Base-by-base conservation (phyloP, 164 flowering plant species). In the Echeveria elegans region DNA sequence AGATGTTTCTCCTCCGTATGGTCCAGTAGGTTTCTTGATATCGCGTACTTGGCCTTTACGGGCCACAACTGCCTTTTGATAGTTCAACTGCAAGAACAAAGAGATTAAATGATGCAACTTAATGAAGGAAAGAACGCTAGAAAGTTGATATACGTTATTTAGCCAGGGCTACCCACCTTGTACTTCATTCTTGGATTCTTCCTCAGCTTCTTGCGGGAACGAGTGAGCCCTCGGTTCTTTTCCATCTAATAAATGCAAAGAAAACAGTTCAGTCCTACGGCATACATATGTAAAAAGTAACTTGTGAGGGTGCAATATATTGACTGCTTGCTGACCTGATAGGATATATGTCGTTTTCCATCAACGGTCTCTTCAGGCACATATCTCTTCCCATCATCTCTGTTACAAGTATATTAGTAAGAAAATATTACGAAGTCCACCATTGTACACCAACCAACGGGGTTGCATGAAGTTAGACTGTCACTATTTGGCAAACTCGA, bases 151-250 rank as follows among this genome's bases (percentile, higher is more conserved):
- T 21, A 12, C 23, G 11, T 43, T 2, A 2, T 1, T 52, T 18
- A 45, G 50, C 58, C 2, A 21, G 21, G 14, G 38, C 2, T 34
- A 4, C 37, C 66, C 16, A 95, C 99, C 96, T 74, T 83, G 85
- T 95, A 87, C 52, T 92, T 92, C 88, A 84, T 92, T 75, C 99
- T 95, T 38, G 99, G 97, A 77, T 90, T 95, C 71, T 92, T 94
- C 7, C 19, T 74, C 11, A 63, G 71, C 79, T 92, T 92, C 77
- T 86, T 87, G 50, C 97, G 83, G 10, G 70, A 9, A n/a, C 94
- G 94, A 24, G 99, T 95, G 31, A 95, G 75, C 24, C 97, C 99
- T 74, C 85, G 81, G 69, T 95, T 95, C 81, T 88, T 95, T 79
- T 85, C 92, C 76, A 95, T 95, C 97, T 91, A 82, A 29, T 10